Evolutionary conservation across 108 stramenopile species (phyloP).

Genomic region (Chaetoceros muelleri): DNA sequence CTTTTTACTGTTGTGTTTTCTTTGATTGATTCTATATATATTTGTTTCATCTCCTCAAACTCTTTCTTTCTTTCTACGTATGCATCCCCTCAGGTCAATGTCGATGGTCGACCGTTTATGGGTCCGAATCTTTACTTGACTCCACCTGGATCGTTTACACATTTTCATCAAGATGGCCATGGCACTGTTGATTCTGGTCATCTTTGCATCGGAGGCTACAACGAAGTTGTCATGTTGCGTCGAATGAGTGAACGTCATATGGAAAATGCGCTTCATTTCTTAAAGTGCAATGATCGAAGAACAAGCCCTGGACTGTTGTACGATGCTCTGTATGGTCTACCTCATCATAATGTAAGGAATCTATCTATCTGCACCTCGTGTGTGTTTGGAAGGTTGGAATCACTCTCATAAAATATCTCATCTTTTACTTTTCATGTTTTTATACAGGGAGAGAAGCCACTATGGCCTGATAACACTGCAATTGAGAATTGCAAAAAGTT

Average conservation of each 20-base stretch:
- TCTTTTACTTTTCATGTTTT: background rate
- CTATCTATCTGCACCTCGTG: background rate
- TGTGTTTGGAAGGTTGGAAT: conserved; percentile 1
- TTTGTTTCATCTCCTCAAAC: too few species aligned
- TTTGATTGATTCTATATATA: background rate
- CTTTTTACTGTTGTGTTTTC: background rate
- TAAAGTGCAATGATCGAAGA: conserved; percentile 8
- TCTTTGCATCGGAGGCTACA: conserved; percentile 56
- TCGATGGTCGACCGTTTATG: conserved; percentile 58
- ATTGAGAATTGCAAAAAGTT: conserved; percentile 52
- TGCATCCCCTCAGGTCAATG: conserved; percentile 19
- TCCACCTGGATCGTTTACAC: conserved; percentile 59
- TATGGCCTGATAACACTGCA: conserved; percentile 47
- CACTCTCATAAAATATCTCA: background rate
- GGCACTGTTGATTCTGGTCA: conserved; percentile 87
- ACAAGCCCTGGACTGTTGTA: conserved; percentile 9
- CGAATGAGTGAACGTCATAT: conserved; percentile 69
- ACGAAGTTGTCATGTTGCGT: conserved; percentile 78
- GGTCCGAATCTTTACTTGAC: conserved; percentile 76
- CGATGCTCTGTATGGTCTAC: conserved; percentile 55
- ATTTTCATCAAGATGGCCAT: conserved; percentile 40
- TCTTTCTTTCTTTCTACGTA: background rate
- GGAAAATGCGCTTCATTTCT: conserved; percentile 35
- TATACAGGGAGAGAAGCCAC: conserved; percentile 20
- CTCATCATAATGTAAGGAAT: conserved; percentile 42